These are phyloP conservation scores for Plasmodium falciparum DNA, from an alignment of 169 alveolate genomes.

Conservation along the genomic window DNA sequence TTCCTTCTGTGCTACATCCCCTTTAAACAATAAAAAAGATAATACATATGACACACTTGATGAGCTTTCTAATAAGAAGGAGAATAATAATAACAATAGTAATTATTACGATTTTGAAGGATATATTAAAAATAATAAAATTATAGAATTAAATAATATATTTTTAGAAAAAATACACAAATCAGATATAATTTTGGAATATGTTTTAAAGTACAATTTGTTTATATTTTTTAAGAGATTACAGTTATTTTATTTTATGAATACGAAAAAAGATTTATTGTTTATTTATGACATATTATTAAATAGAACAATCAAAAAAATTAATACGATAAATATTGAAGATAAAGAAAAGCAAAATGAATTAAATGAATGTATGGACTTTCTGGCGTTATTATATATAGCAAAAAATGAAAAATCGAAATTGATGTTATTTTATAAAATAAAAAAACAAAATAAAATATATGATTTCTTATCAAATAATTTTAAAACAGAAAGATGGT, in stretches of 20 bases:
- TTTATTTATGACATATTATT: constrained; percentile 29
- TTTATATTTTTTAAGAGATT: constrained; percentile 24
- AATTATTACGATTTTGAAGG: neutral
- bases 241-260: constrained; percentile 22
- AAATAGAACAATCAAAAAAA: constrained; percentile 56
- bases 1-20: too few species aligned
- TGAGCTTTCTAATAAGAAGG: neutral
- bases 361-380: constrained; percentile 67
- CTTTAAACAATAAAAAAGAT: neutral
- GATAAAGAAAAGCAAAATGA: constrained; percentile 71
- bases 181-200: neutral
- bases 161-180: neutral
- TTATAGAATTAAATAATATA: constrained; percentile 22
- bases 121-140: neutral
- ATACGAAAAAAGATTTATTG: constrained; percentile 7
- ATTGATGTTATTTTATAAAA: constrained; percentile 59
- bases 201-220: constrained; percentile 12
- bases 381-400: constrained; percentile 71
- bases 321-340: constrained; percentile 50
- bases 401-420: constrained; percentile 72
- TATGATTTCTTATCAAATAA: constrained; percentile 58
- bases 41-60: neutral
- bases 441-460: constrained; percentile 59
- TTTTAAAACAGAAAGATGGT: constrained; percentile 56
- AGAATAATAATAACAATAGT: neutral